Conservation (phyloP, 2,329 filamentous ascomycete genomes). For the Colletotrichum kahawae region DNA sequence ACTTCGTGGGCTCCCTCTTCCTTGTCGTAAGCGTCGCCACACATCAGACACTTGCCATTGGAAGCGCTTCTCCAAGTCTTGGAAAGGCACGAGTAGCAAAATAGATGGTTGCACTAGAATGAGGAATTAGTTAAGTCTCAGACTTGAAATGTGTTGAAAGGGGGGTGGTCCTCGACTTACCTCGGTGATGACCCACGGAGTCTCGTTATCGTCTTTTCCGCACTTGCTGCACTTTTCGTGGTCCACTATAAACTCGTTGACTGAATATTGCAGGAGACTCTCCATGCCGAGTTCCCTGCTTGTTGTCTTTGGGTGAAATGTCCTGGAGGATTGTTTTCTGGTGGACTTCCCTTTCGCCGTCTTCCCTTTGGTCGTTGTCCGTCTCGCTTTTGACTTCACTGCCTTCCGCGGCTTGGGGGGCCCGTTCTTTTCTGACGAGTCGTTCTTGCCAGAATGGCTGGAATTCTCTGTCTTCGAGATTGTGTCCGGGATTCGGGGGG, state of each 20-base stretch:
- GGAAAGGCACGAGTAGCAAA: conserved; percentile 31
- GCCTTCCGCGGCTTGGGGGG: no score
- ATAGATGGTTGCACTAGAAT: conserved; percentile 37
- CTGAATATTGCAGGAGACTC: not conserved
- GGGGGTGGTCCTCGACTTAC: not conserved
- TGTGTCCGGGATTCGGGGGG: no score
- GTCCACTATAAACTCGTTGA: not conserved
- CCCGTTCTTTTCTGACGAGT: no score
- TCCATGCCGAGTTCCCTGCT: not conserved
- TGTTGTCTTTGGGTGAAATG: not conserved
- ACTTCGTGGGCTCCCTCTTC: not conserved
- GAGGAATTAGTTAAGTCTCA: not conserved
- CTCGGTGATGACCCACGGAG: not conserved
- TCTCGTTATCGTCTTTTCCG: not conserved
- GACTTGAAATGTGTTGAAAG: not conserved
- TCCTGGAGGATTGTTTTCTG: not conserved
- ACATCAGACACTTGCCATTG: not conserved
- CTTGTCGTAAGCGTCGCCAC: not conserved
- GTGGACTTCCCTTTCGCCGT: not conserved
- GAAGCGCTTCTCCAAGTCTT: not conserved
- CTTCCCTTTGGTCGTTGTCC: not conserved
- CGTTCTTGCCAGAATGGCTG: no score
- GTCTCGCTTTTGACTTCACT: not conserved
- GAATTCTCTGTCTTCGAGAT: no score
- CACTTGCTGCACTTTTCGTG: not conserved